These are phyloP conservation scores for Sedum album DNA, from an alignment of 164 flowering plant genomes.

Conservation along the genomic window DNA sequence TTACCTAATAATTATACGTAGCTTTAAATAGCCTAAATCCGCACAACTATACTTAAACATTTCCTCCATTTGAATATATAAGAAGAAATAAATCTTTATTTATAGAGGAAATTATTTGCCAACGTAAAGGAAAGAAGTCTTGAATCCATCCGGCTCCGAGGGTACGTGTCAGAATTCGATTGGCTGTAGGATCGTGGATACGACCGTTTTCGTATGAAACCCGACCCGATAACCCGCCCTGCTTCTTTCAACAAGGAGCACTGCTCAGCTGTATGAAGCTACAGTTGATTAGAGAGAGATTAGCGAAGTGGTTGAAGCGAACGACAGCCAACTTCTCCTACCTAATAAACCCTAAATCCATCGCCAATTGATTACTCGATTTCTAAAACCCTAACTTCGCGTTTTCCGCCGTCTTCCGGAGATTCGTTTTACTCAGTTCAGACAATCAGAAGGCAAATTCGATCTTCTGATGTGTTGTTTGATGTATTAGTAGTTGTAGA, in stretches of 20 bases:
- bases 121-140: neutral
- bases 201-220: neutral
- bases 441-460: neutral
- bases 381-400: neutral
- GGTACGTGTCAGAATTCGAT: neutral
- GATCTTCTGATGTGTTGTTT: neutral
- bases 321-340: neutral
- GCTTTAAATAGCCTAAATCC: no score
- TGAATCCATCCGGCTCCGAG: neutral
- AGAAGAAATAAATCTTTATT: no score
- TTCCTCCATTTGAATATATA: no score
- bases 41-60: no score
- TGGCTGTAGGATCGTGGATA: neutral
- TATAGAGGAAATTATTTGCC: neutral
- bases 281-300: neutral
- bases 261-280: neutral
- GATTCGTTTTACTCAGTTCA: neutral
- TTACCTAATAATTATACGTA: no score
- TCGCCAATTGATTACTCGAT: neutral
- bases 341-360: neutral
- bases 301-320: neutral
- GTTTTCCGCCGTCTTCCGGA: neutral
- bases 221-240: neutral
- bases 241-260: neutral
- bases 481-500: conserved; percentile 17